Evolutionary conservation across 2,329 filamentous ascomycete genomes (phyloP), one percentile per base, ranked within the genome.

Genomic region (Dothideomycetes sp.): DNA sequence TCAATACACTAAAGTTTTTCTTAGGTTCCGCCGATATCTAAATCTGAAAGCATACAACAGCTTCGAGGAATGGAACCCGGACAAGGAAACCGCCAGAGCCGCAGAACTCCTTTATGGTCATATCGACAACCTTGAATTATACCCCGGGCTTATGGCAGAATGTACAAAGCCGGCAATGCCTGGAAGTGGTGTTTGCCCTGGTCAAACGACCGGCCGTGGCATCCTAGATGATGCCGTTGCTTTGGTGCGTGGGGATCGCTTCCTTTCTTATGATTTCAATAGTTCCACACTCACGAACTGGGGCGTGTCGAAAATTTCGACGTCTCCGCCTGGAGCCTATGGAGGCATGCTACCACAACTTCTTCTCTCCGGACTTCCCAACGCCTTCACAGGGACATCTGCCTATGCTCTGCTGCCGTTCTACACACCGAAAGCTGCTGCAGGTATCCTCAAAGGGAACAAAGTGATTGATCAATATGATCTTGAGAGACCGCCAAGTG

Each of bases 131-230:
- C 52, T 79, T 10, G 74, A 79, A 51, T 57, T 79, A 5, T 77
- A 77, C 47, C 74, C 74, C 2, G 74, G 74, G 10, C 51, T 77
- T 5, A 66, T 76, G 50, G 63, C 70, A 7, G 74, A 78, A 53
- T 65, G 68, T 40, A 64, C 72, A 11, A 78, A 78, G 49, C 65
- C 68, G 4, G 50, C 71, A 0, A 67, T 72, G 52, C 49, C 65
- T 5, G 65, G 66, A 4, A 63, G 59, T 48, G 66, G 66, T 47
- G 59, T 69, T 18, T 67, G 65, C 34, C 64, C 65, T 11, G 61
- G 62, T 7, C 63, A 68, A 17, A 68, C 67, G 2, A 65, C 60
- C 5, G 63, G 63, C 32, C 61, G 67, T 41, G 65, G 62, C 31
- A 68, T 70, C 36, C 53, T 70, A 5, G 60, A 66, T 34, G 67